Conservation (phyloP, 2,329 filamentous ascomycete species). For the Blastomyces silverae region DNA sequence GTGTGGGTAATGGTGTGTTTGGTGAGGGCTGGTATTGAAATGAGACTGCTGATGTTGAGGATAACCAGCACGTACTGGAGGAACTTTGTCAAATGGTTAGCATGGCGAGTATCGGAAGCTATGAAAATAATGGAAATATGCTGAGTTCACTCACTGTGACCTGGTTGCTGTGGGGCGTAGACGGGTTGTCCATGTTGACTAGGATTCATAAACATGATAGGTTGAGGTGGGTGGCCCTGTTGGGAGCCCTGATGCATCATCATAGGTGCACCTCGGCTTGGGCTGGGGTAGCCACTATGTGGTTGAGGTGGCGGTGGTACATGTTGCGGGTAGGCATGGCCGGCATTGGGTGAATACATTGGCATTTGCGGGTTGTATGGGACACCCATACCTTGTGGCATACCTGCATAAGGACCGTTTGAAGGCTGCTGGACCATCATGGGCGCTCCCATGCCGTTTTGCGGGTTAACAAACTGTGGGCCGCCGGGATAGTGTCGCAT, state of each 20-base stretch:
- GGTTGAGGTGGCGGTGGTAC: constrained; percentile 44
- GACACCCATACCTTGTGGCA: constrained; percentile 62
- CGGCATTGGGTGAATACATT: constrained; percentile 71
- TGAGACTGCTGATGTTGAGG: constrained; percentile 55
- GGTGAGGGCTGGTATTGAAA: constrained; percentile 59
- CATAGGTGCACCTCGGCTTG: constrained; percentile 75
- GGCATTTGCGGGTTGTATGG: constrained; percentile 65
- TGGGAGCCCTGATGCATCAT: constrained; percentile 95
- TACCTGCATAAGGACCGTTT: constrained; percentile 62
- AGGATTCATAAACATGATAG: constrained; percentile 69
- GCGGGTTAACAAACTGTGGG: constrained; percentile 64
- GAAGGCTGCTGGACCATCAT: constrained; percentile 78
- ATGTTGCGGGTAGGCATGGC: constrained; percentile 59
- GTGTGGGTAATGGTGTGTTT: constrained; percentile 55
- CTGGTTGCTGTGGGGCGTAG: constrained; percentile 62
- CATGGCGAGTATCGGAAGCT: constrained; percentile 22
- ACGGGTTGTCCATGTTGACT: constrained; percentile 68
- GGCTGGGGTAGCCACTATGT: constrained; percentile 79
- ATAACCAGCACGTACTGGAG: constrained; percentile 54
- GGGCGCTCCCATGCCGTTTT: constrained; percentile 63
- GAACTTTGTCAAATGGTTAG: constrained; percentile 42
- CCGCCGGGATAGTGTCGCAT: constrained; percentile 66
- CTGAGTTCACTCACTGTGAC: constrained; percentile 59
- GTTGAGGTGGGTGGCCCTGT: constrained; percentile 65
- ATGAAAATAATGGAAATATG: constrained; percentile 25